These are phyloP conservation scores for Stagonosporopsis tanaceti DNA, from an alignment of 2,329 filamentous ascomycete species.

Conservation along the genomic window DNA sequence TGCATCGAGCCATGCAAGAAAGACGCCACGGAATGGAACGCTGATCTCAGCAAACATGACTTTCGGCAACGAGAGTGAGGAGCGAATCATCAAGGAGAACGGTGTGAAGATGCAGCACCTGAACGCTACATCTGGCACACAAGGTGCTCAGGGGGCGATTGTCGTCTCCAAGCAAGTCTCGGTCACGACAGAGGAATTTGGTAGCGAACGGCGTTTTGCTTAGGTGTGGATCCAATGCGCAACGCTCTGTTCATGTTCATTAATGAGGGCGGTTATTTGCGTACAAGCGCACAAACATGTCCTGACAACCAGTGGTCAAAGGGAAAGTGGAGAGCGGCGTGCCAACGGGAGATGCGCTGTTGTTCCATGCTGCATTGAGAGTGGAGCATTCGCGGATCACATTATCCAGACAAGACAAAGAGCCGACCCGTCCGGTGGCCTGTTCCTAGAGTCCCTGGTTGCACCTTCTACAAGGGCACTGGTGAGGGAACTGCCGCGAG, in stretches of 20 bases:
- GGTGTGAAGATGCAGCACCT: slow-evolving; percentile 22
- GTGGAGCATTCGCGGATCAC: slow-evolving; percentile 1
- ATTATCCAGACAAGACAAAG: not conserved
- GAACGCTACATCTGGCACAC: not conserved
- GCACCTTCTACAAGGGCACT: slow-evolving; percentile 2
- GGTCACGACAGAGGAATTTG: slow-evolving; percentile 27
- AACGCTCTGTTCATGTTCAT: not conserved
- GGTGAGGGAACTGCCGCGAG: not conserved
- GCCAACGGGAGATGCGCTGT: not conserved
- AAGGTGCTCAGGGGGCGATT: slow-evolving; percentile 10
- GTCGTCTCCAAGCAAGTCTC: slow-evolving; percentile 23
- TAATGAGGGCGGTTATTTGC: too few species aligned
- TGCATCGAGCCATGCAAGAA: slow-evolving; percentile 12
- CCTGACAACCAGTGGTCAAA: not conserved
- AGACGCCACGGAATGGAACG: not conserved
- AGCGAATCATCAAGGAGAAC: slow-evolving; percentile 15
- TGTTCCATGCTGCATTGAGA: not conserved
- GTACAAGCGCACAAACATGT: not conserved
- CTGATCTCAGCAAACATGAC: slow-evolving; percentile 19
- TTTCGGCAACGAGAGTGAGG: slow-evolving; percentile 26
- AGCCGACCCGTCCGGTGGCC: slow-evolving; percentile 13
- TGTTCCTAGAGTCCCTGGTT: not conserved
- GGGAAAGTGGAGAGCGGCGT: not conserved
- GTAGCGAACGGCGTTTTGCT: not conserved
- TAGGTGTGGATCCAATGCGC: not conserved